Conservation (phyloP, 1,284 basidiomycete genomes). For the Rhodotorula sp. region DNA sequence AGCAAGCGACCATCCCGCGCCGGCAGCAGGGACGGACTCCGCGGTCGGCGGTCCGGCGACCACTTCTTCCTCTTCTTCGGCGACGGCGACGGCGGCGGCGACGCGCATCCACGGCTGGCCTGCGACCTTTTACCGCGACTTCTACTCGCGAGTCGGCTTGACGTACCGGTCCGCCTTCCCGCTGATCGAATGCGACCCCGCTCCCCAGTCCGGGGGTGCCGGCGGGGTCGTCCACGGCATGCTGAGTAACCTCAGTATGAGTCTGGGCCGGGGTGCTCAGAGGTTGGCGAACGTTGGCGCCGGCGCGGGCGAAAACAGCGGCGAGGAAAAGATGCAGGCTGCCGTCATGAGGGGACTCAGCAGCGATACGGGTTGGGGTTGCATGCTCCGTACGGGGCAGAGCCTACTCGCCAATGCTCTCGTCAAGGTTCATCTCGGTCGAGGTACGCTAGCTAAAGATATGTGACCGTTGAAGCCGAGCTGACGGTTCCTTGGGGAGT, state of each 20-base stretch:
- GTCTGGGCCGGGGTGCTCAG: slow-evolving; percentile 52
- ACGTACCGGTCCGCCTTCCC: slow-evolving; percentile 88
- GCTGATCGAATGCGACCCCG: slow-evolving; percentile 68
- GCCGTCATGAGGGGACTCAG: slow-evolving; percentile 68
- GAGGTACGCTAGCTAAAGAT: slow-evolving; percentile 61
- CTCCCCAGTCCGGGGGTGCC: slow-evolving; percentile 26
- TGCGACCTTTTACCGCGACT: slow-evolving; percentile 81
- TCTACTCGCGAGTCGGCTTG: slow-evolving; percentile 80
- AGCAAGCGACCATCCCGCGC: background rate
- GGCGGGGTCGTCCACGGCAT: slow-evolving; percentile 33
- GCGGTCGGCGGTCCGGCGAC: background rate
- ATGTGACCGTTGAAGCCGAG: background rate
- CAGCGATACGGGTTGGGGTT: slow-evolving; percentile 96
- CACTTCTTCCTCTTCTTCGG: background rate
- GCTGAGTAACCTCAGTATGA: slow-evolving; percentile 47
- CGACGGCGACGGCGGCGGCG: background rate
- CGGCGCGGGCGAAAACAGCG: slow-evolving; percentile 47
- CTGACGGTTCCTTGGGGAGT: background rate
- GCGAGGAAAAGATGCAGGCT: slow-evolving; percentile 37
- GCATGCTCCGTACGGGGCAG: slow-evolving; percentile 94
- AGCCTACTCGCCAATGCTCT: slow-evolving; percentile 86
- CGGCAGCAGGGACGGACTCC: background rate
- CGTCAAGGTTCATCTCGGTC: slow-evolving; percentile 74
- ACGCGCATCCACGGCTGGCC: slow-evolving; percentile 59
- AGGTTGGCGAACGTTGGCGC: background rate